Evolutionary conservation across 805 yeast species (phyloP).

Genomic region (Barnettozyma pratensis): DNA sequence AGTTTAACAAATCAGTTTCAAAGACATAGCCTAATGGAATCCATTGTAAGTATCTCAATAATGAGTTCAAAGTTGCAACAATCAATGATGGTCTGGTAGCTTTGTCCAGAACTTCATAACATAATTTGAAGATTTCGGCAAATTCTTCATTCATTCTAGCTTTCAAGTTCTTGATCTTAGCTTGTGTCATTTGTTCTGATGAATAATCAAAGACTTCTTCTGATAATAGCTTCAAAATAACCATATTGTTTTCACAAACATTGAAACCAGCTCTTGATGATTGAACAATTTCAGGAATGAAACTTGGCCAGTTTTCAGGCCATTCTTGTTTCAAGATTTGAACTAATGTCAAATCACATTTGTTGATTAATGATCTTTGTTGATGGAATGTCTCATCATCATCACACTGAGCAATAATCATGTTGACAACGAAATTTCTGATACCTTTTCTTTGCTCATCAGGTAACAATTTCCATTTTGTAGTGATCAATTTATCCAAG

Average conservation of each 20-base stretch:
- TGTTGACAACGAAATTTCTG: constrained; percentile 86
- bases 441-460: constrained; percentile 87
- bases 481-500: constrained; percentile 81
- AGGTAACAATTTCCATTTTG: constrained; percentile 92
- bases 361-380: constrained; percentile 81
- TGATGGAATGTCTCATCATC: constrained; percentile 65
- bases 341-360: constrained; percentile 90
- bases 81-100: constrained; percentile 81
- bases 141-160: constrained; percentile 84
- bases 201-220: constrained; percentile 96
- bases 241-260: constrained; percentile 97
- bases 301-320: constrained; percentile 98
- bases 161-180: constrained; percentile 80
- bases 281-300: constrained; percentile 86
- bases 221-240: constrained; percentile 76
- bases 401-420: constrained; percentile 89
- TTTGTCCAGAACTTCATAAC: constrained; percentile 89
- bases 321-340: constrained; percentile 96
- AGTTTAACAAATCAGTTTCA: constrained; percentile 73
- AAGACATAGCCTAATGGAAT: constrained; percentile 86
- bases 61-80: constrained; percentile 75
- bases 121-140: constrained; percentile 86
- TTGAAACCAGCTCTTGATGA: constrained; percentile 82
- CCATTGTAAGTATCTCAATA: constrained; percentile 89
- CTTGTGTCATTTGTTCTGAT: constrained; percentile 96